Percentiles rank a stretch among this genome's conserved stretches.
Conservation (phyloP, 2,329 filamentous ascomycete genomes). For the Alternaria atra region DNA sequence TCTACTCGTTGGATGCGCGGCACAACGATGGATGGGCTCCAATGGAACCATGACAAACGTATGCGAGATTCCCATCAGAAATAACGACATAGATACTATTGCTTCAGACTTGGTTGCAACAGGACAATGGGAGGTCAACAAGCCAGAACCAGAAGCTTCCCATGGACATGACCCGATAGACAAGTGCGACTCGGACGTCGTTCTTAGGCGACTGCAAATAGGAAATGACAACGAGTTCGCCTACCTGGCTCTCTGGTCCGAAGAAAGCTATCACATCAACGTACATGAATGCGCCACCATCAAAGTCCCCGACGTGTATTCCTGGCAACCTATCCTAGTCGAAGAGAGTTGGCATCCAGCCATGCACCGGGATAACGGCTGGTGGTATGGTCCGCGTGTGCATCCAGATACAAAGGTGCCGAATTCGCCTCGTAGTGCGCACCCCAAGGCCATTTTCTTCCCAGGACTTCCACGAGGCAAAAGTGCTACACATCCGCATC, state of each 20-base stretch:
- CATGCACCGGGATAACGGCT: slow-evolving; percentile 6
- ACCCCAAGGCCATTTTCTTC: neutral
- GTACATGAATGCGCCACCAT: neutral
- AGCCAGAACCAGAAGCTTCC: neutral
- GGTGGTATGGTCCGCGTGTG: slow-evolving; percentile 15
- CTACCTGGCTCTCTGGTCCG: slow-evolving; percentile 1
- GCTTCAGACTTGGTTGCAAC: neutral
- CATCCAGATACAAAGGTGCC: slow-evolving; percentile 4
- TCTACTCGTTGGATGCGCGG: neutral
- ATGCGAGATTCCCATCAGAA: neutral
- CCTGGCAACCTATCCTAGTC: slow-evolving; percentile 8
- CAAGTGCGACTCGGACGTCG: neutral
- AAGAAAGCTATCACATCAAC: neutral
- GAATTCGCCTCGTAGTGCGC: neutral
- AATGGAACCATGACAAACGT: neutral
- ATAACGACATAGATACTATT: neutral
- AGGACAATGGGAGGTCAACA: neutral
- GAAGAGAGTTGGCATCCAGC: slow-evolving; percentile 21
- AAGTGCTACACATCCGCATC: neutral
- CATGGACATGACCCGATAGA: neutral
- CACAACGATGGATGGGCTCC: slow-evolving; percentile 5
- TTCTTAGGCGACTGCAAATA: neutral
- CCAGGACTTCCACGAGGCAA: neutral
- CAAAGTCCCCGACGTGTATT: slow-evolving; percentile 9
- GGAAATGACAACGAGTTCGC: neutral